phyloP scores from a whole-genome alignment of 257 asterid genomes.

The Penstemon barbatus region DNA sequence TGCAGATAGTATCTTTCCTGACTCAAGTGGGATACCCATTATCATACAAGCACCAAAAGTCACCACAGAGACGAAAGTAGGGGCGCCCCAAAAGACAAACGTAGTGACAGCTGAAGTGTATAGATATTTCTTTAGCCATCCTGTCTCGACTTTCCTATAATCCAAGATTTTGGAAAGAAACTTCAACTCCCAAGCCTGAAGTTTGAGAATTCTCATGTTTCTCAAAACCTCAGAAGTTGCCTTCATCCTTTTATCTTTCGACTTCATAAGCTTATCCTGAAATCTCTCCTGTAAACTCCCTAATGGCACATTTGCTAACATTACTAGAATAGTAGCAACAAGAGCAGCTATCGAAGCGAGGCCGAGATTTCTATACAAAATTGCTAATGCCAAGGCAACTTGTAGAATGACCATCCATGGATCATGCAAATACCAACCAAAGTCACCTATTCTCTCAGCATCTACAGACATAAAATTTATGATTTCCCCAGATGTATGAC shows the following conservation, averaged over 20 bases:
- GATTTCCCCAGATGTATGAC: conserved; percentile 77
- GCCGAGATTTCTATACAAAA: conserved; percentile 74
- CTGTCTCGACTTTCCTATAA: conserved; percentile 57
- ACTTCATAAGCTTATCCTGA: conserved; percentile 73
- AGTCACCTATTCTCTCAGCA: conserved; percentile 82
- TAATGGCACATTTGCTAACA: conserved; percentile 71
- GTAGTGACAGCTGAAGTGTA: conserved; percentile 53
- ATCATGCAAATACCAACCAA: conserved; percentile 84
- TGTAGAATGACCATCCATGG: conserved; percentile 78
- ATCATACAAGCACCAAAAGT: conserved; percentile 78
- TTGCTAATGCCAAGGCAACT: conserved; percentile 56
- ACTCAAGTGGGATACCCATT: conserved; percentile 80
- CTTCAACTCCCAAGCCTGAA: conserved; percentile 94
- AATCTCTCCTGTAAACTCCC: conserved; percentile 65
- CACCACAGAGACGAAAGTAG: conserved; percentile 67
- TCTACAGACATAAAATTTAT: conserved; percentile 85
- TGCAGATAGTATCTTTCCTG: conserved; percentile 84
- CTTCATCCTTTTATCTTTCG: conserved; percentile 87
- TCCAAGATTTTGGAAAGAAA: conserved; percentile 62
- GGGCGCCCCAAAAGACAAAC: conserved; percentile 77
- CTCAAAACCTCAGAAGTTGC: conserved; percentile 84
- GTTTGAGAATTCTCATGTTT: conserved; percentile 92
- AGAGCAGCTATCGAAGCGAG: conserved; percentile 70
- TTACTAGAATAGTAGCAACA: conserved; percentile 59
- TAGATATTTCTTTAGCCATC: conserved; percentile 68